Percentiles rank a stretch among this genome's conserved stretches.
phyloP scores from a whole-genome alignment of 768 basidiomycete species.

The Psilocybe azurescens region DNA sequence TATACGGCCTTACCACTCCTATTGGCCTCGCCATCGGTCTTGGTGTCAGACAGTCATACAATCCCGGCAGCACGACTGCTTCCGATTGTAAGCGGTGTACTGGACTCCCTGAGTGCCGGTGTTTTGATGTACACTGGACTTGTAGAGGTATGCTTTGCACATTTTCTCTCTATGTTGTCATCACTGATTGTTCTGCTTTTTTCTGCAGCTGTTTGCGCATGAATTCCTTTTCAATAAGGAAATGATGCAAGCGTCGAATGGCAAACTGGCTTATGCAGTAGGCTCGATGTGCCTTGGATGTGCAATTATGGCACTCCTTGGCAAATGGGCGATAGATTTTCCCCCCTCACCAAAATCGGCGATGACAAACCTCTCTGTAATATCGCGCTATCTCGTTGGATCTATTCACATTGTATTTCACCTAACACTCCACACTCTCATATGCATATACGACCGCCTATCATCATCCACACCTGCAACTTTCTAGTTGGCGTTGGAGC shows the following conservation, averaged over 20 bases:
- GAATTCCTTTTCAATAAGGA: slow-evolving; percentile 92
- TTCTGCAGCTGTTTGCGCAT: slow-evolving; percentile 80
- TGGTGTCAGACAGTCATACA: slow-evolving; percentile 78
- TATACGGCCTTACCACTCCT: slow-evolving; percentile 84
- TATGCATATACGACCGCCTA: not conserved
- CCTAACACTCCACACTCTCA: not conserved
- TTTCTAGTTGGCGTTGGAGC: not conserved
- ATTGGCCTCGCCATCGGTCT: slow-evolving; percentile 88
- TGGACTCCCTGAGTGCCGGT: slow-evolving; percentile 87
- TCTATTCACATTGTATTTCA: not conserved
- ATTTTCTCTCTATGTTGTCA: not conserved
- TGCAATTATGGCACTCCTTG: slow-evolving; percentile 90
- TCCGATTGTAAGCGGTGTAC: slow-evolving; percentile 81
- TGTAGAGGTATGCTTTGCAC: slow-evolving; percentile 64
- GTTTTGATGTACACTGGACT: slow-evolving; percentile 89
- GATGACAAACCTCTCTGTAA: not conserved
- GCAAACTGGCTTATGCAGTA: slow-evolving; percentile 73
- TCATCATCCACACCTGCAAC: not conserved
- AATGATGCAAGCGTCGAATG: slow-evolving; percentile 74
- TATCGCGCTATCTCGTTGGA: not conserved
- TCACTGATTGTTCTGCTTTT: not conserved
- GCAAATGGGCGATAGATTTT: slow-evolving; percentile 78
- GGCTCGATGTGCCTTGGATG: slow-evolving; percentile 83
- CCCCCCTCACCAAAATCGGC: not conserved
- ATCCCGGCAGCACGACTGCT: slow-evolving; percentile 76